phyloP scores from a whole-genome alignment of 116 monocot genomes.

The Iris pallida region DNA sequence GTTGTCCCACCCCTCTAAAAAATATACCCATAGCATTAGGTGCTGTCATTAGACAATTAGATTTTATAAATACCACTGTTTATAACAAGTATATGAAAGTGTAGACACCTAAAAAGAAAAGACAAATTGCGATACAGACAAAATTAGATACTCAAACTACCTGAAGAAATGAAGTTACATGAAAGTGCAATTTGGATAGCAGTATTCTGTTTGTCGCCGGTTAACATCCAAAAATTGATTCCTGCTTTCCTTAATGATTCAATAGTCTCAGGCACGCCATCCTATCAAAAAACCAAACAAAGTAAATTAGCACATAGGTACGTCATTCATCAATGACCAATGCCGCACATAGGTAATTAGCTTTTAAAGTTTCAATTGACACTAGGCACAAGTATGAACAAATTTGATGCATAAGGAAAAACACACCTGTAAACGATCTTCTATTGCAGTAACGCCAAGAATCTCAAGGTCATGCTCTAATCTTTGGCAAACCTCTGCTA shows the following conservation, averaged over 20 bases:
- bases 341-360: neutral
- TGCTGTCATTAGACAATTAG: too few species aligned
- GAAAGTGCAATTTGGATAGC: slow-evolving; percentile 95
- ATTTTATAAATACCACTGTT: too few species aligned
- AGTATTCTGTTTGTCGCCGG: slow-evolving; percentile 95
- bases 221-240: slow-evolving; percentile 99
- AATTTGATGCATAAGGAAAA: neutral
- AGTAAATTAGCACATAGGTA: neutral
- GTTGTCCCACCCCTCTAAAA: too few species aligned
- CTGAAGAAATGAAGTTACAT: slow-evolving; percentile 98
- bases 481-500: slow-evolving; percentile 88
- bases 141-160: slow-evolving; percentile 17
- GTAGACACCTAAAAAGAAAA: too few species aligned
- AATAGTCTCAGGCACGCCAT: slow-evolving; percentile 96
- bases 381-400: neutral
- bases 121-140: too few species aligned
- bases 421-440: slow-evolving; percentile 86
- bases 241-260: slow-evolving; percentile 84
- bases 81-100: too few species aligned
- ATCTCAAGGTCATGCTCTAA: slow-evolving; percentile 91
- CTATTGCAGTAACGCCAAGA: slow-evolving; percentile 92
- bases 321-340: neutral
- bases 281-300: slow-evolving; percentile 40
- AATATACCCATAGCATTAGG: too few species aligned
- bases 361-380: neutral